Evolutionary conservation across 2,329 filamentous ascomycete species (phyloP).

Genomic region (Scytalidium sp.): DNA sequence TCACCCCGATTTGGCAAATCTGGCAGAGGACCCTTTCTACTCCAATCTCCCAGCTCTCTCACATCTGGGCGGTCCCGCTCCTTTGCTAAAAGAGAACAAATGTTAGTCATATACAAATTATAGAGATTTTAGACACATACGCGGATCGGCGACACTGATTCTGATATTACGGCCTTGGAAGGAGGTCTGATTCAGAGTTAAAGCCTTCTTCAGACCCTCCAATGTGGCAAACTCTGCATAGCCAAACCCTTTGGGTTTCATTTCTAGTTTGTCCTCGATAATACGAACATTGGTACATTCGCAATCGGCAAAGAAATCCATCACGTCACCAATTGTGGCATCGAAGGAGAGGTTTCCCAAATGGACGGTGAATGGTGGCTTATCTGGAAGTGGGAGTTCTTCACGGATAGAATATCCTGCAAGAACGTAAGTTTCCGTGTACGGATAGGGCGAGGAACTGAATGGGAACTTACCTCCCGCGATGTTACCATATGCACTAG

Average conservation of each 20-base stretch:
- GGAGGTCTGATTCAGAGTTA: constrained; percentile 74
- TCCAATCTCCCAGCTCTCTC: constrained; percentile 87
- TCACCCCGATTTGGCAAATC: constrained; percentile 58
- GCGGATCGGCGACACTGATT: constrained; percentile 95
- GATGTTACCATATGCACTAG: constrained; percentile 25
- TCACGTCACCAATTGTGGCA: constrained; percentile 77
- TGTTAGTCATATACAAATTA: constrained; percentile 27
- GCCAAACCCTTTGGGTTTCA: constrained; percentile 95
- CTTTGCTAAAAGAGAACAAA: constrained; percentile 60
- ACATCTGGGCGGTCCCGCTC: constrained; percentile 68
- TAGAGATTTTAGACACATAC: constrained; percentile 55
- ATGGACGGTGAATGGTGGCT: constrained; percentile 93
- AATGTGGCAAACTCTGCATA: constrained; percentile 91
- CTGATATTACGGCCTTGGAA: constrained; percentile 89
- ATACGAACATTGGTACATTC: constrained; percentile 89
- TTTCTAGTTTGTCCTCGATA: constrained; percentile 92
- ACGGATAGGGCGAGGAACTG: neutral
- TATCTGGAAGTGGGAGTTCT: constrained; percentile 79
- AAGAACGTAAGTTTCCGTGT: constrained; percentile 12
- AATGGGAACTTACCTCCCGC: constrained; percentile 23
- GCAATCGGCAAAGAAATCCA: constrained; percentile 81
- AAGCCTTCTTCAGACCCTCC: constrained; percentile 87
- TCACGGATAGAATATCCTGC: constrained; percentile 66
- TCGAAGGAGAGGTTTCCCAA: constrained; percentile 97
- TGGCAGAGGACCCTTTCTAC: constrained; percentile 84